Evolutionary conservation across 176 grass and related monocot species (phyloP), one percentile per base, ranked within the genome.

Genomic region (Saccharum officinarum): DNA sequence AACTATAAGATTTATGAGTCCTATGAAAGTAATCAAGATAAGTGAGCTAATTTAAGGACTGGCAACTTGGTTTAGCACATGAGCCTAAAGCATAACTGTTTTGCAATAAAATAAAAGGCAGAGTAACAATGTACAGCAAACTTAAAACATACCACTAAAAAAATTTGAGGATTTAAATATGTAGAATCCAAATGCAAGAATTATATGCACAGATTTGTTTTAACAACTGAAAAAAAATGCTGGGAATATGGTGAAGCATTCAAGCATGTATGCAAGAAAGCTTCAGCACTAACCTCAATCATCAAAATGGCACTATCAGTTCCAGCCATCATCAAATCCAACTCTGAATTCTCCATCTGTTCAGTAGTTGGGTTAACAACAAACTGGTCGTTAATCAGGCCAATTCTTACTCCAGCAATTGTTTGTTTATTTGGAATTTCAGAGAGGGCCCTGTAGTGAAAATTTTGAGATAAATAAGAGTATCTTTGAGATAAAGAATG

Each of bases 381-480:
- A 71, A 98, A 98, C 69, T 92, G 77, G 70, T 89, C 89, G 30
- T 93, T 87, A 18, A 98, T 73, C 70, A 95, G 86, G 83, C 96
- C 96, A 41, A 98, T 85, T 87, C 93, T 94, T 54, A 98, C 96
- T 46, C 96, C 91, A 71, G 96, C 89, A 87, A 98, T 92, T 67
- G 92, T 94, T 91, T 95, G 84, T 90, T 94, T 89, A 86, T 92
- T 92, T 83, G 96, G 96, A 81, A 98, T 86, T 94, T 98, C 96
- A 72, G 96, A 98, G 18, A 98, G 93, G 75, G 96, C 91, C 80
- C 96, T 98, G 87, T 46, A 79, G 76, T 83, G 47, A 62, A 66
- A 90, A 42, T 8, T 61, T 64, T 44, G 37, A 67, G 62, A 37
- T 82, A 69, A 79, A 76, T 78, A 86, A 65, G 25, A 76, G 61